phyloP scores from a whole-genome alignment of 2,329 filamentous ascomycete genomes.

The Venturia asperata region DNA sequence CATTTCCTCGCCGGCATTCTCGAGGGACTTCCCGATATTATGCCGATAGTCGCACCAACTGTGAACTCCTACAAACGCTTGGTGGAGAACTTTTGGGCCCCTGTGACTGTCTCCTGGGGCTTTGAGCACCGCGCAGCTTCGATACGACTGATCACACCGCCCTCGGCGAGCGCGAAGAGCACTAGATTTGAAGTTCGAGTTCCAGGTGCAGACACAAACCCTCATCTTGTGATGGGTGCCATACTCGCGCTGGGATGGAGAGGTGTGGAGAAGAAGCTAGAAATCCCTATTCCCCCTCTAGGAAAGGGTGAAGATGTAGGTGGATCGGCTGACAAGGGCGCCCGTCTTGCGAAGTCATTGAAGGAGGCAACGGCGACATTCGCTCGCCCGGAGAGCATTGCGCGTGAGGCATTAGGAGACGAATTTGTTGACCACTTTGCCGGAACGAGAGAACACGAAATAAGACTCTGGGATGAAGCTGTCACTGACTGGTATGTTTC shows the following conservation, averaged over 20 bases:
- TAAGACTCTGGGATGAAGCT: slow-evolving; percentile 85
- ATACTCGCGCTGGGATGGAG: slow-evolving; percentile 84
- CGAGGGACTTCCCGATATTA: slow-evolving; percentile 83
- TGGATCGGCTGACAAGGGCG: slow-evolving; percentile 60
- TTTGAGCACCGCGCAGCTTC: slow-evolving; percentile 90
- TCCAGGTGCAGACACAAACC: slow-evolving; percentile 88
- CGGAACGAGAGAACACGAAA: slow-evolving; percentile 86
- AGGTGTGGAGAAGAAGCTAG: slow-evolving; percentile 85
- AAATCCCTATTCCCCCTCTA: slow-evolving; percentile 73
- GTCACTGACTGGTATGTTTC: slow-evolving; percentile 86
- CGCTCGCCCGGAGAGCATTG: slow-evolving; percentile 69
- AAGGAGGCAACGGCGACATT: slow-evolving; percentile 79
- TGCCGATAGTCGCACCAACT: slow-evolving; percentile 90
- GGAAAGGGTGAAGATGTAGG: slow-evolving; percentile 80
- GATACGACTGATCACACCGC: slow-evolving; percentile 81
- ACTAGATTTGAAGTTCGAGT: slow-evolving; percentile 92
- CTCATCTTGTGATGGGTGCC: slow-evolving; percentile 77
- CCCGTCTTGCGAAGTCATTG: slow-evolving; percentile 73
- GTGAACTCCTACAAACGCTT: slow-evolving; percentile 97
- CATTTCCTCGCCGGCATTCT: slow-evolving; percentile 90
- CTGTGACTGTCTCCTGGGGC: slow-evolving; percentile 95
- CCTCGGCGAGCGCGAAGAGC: slow-evolving; percentile 73
- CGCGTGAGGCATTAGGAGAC: slow-evolving; percentile 89
- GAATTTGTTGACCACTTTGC: slow-evolving; percentile 94
- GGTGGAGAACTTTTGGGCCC: slow-evolving; percentile 98